A percentile compares a stretch with the other conserved stretches of the same genome.
phyloP scores from a whole-genome alignment of 805 yeast genomes.

The Metschnikowia gelsemii region DNA sequence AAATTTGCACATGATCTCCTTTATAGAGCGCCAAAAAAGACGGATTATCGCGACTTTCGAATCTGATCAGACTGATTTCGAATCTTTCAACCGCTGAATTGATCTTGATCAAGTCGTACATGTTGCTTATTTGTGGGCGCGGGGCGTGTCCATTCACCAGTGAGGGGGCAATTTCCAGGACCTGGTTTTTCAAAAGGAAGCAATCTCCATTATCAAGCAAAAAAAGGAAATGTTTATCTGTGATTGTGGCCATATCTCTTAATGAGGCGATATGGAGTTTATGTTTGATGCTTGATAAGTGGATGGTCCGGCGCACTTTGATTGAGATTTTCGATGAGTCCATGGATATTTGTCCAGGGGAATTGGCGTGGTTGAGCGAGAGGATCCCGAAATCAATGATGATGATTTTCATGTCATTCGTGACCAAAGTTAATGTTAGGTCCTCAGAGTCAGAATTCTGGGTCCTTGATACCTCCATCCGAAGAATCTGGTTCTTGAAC shows the following conservation, averaged over 20 bases:
- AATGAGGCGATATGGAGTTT: slow-evolving; percentile 27
- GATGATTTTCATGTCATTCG: slow-evolving; percentile 30
- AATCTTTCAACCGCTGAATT: slow-evolving; percentile 33
- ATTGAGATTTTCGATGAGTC: slow-evolving; percentile 28
- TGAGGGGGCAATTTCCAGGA: slow-evolving; percentile 3
- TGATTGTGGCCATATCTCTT: slow-evolving; percentile 27
- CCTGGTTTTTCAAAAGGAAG: slow-evolving; percentile 35
- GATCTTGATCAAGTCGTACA: slow-evolving; percentile 37
- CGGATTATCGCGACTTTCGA: slow-evolving; percentile 13
- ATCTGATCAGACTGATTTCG: slow-evolving; percentile 26
- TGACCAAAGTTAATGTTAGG: slow-evolving; percentile 27
- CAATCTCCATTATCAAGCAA: slow-evolving; percentile 40
- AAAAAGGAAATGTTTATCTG: slow-evolving; percentile 35
- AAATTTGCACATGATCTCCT: slow-evolving; percentile 38
- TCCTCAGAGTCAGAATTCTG: neutral
- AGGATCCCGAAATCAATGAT: slow-evolving; percentile 25
- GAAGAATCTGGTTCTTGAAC: slow-evolving; percentile 27
- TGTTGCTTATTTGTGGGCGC: slow-evolving; percentile 23
- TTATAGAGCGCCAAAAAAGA: slow-evolving; percentile 34
- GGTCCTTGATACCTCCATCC: slow-evolving; percentile 21
- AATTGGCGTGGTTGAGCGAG: slow-evolving; percentile 7
- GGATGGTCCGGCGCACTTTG: slow-evolving; percentile 32
- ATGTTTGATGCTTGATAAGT: slow-evolving; percentile 32
- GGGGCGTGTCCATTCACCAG: slow-evolving; percentile 3
- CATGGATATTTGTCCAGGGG: slow-evolving; percentile 3